Evolutionary conservation across 2,329 filamentous ascomycete genomes (phyloP).

Genomic region (Pochonia chlamydosporia): DNA sequence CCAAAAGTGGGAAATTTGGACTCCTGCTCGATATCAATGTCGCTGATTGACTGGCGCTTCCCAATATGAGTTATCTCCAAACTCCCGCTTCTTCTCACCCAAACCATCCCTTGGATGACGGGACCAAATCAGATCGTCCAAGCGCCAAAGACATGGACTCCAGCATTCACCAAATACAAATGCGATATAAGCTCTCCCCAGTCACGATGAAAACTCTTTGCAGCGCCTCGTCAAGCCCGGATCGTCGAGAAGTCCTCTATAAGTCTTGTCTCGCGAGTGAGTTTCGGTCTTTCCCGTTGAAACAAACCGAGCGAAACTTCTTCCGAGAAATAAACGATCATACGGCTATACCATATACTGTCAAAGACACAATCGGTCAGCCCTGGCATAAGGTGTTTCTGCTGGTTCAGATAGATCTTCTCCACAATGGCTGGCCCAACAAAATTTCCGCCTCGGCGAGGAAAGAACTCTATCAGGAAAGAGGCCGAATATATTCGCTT

Average conservation of each 20-base stretch:
- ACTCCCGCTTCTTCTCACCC: background rate
- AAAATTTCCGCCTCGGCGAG: slow-evolving; percentile 31
- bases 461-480: slow-evolving; percentile 26
- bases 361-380: slow-evolving; percentile 40
- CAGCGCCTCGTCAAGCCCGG: slow-evolving; percentile 18
- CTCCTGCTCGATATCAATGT: too few species aligned
- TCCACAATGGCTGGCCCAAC: slow-evolving; percentile 53
- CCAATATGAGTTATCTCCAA: background rate
- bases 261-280: slow-evolving; percentile 32
- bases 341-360: slow-evolving; percentile 30
- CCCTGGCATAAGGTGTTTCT: slow-evolving; percentile 71
- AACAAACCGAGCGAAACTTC: slow-evolving; percentile 26
- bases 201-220: slow-evolving; percentile 25
- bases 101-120: background rate
- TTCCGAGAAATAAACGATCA: slow-evolving; percentile 33
- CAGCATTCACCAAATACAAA: slow-evolving; percentile 21
- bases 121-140: background rate
- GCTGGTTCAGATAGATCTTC: slow-evolving; percentile 66
- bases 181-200: slow-evolving; percentile 27
- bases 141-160: background rate
- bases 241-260: slow-evolving; percentile 28
- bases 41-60: too few species aligned
- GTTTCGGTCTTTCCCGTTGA: slow-evolving; percentile 30
- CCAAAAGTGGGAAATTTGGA: too few species aligned
- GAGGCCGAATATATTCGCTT: slow-evolving; percentile 23